Conservation (phyloP, 1,139 yeast species). For the Blastobotrys elegans region DNA sequence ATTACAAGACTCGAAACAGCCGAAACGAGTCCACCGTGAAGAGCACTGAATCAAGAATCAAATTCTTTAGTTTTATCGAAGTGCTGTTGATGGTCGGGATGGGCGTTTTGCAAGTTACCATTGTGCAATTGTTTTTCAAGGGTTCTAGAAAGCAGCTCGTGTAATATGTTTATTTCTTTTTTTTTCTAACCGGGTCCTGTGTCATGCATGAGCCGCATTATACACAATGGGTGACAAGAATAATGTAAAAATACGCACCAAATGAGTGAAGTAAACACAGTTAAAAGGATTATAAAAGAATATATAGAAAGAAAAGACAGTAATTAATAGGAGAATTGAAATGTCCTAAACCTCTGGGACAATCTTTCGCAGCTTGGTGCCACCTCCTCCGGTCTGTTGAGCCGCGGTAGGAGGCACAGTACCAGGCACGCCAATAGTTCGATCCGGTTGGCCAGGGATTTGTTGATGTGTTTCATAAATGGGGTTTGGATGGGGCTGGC, state of each 20-base stretch:
- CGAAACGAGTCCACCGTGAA: constrained; percentile 89
- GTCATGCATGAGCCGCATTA: too few species aligned
- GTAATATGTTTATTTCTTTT: constrained; percentile 29
- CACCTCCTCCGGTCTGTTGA: too few species aligned
- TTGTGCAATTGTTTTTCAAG: constrained; percentile 83
- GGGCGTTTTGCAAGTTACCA: constrained; percentile 77
- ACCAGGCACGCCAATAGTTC: background rate
- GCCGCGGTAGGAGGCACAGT: background rate
- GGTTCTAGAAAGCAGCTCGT: constrained; percentile 78
- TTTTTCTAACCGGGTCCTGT: too few species aligned
- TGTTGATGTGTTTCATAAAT: background rate
- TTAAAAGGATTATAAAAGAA: too few species aligned
- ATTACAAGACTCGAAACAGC: constrained; percentile 87
- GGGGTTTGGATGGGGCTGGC: constrained; percentile 3
- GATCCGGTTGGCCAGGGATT: background rate
- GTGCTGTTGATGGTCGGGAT: constrained; percentile 76
- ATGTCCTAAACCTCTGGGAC: too few species aligned
- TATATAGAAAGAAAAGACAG: too few species aligned
- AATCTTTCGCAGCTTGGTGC: too few species aligned
- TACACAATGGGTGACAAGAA: too few species aligned
- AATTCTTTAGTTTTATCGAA: constrained; percentile 78
- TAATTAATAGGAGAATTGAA: too few species aligned
- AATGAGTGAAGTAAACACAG: too few species aligned
- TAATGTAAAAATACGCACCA: too few species aligned
- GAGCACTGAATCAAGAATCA: constrained; percentile 82